Conservation (phyloP, 345 rosid genomes). For the Gynandropsis gynandra region DNA sequence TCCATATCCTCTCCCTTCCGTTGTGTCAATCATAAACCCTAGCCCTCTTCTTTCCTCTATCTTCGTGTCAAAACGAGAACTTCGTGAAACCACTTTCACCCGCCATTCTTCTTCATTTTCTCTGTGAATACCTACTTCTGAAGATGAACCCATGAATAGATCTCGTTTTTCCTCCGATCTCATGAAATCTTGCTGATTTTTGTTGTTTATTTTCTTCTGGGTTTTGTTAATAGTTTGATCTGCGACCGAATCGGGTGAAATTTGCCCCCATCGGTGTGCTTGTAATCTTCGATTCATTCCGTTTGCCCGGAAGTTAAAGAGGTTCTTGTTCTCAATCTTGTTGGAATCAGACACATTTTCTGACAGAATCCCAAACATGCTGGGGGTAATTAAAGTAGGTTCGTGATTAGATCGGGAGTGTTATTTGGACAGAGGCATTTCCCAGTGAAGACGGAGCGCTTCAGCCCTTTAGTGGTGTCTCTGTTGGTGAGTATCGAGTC, state of each 20-base stretch:
- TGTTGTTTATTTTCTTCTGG: neutral
- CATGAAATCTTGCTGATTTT: constrained; percentile 16
- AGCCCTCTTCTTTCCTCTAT: constrained; percentile 28
- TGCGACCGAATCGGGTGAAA: constrained; percentile 12
- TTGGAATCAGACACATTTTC: constrained; percentile 7
- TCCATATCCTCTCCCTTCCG: constrained; percentile 19
- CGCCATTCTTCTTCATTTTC: constrained; percentile 21
- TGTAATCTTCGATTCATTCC: neutral
- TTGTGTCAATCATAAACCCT: constrained; percentile 53
- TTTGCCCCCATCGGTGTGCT: constrained; percentile 10
- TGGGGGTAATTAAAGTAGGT: neutral
- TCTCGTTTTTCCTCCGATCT: constrained; percentile 18
- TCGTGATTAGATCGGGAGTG: constrained; percentile 15
- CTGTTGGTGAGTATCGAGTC: constrained; percentile 15
- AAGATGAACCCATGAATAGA: constrained; percentile 20
- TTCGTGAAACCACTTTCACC: constrained; percentile 29
- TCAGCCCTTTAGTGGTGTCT: constrained; percentile 10
- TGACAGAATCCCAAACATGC: neutral
- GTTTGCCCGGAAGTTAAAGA: neutral
- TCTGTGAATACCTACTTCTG: constrained; percentile 16
- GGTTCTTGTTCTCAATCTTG: neutral
- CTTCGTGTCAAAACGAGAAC: constrained; percentile 21
- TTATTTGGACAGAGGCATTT: neutral
- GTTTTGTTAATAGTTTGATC: constrained; percentile 8
- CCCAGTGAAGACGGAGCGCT: constrained; percentile 12